phyloP scores from a whole-genome alignment of 345 rosid species.

The Eucalyptus shirleyi region DNA sequence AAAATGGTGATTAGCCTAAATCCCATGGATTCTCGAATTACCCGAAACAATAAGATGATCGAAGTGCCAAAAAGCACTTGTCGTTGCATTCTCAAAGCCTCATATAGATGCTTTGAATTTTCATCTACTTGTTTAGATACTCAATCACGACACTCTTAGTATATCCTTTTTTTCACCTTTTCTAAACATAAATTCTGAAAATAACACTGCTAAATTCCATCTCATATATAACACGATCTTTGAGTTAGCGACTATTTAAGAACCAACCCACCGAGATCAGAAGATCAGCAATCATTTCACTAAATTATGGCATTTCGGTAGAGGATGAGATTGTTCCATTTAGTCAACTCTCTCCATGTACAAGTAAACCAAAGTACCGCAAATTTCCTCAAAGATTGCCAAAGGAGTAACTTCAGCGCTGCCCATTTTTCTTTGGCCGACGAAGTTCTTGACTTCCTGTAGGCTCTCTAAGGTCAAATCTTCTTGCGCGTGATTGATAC shows the following conservation, averaged over 20 bases:
- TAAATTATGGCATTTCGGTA: background rate
- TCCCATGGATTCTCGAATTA: background rate
- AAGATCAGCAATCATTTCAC: background rate
- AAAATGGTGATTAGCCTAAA: background rate
- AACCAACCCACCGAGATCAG: background rate
- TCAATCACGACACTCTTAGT: background rate
- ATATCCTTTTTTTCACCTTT: background rate
- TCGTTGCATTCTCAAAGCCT: background rate
- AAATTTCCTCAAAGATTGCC: background rate
- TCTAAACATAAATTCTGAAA: background rate
- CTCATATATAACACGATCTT: background rate
- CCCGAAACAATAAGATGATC: background rate
- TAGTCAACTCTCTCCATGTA: background rate
- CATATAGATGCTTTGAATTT: background rate
- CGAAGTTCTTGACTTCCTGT: background rate
- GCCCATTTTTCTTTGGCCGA: background rate
- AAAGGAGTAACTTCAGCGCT: background rate
- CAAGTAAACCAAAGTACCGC: background rate
- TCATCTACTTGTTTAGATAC: background rate
- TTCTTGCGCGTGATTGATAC: background rate
- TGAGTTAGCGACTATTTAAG: background rate
- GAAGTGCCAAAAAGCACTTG: background rate
- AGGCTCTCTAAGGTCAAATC: background rate
- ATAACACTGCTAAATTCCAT: background rate
- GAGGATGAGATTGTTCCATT: background rate